A percentile compares a stretch with the other conserved stretches of the same genome.
These are phyloP conservation scores for Phytophthora pinifolia DNA, from an alignment of 352 stramenopile species.

Conservation along the genomic window DNA sequence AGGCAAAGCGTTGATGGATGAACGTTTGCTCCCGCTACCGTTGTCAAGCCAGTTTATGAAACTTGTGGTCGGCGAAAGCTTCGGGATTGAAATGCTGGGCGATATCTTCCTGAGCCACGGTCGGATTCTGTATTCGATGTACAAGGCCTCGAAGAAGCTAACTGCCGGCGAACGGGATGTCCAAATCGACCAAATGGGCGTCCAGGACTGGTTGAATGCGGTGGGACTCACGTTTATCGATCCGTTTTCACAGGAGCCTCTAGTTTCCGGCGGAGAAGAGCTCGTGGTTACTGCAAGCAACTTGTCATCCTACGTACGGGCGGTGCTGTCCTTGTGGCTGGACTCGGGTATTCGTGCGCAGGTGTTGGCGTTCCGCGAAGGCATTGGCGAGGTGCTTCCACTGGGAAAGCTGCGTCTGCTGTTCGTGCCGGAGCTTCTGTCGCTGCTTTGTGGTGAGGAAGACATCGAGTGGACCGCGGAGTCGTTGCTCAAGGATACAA, in stretches of 20 bases:
- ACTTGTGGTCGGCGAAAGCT: constrained; percentile 64
- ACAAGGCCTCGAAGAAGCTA: constrained; percentile 40
- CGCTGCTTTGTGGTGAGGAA: constrained; percentile 68
- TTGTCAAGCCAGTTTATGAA: constrained; percentile 78
- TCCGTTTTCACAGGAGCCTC: constrained; percentile 66
- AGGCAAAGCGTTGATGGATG: constrained; percentile 85
- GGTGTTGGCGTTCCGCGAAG: constrained; percentile 75
- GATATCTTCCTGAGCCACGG: constrained; percentile 68
- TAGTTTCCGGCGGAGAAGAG: constrained; percentile 44
- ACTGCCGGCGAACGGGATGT: constrained; percentile 29
- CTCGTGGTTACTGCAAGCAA: constrained; percentile 57
- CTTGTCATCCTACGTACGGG: constrained; percentile 52
- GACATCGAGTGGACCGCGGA: constrained; percentile 70
- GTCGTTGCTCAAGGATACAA: constrained; percentile 71
- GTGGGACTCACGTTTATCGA: constrained; percentile 79
- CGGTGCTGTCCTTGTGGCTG: constrained; percentile 67
- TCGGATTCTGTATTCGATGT: constrained; percentile 61
- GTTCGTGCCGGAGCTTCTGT: constrained; percentile 64
- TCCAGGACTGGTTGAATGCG: constrained; percentile 61
- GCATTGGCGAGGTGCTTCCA: constrained; percentile 71
- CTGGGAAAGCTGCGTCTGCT: constrained; percentile 71
- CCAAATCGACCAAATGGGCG: constrained; percentile 56
- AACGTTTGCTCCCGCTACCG: constrained; percentile 69
- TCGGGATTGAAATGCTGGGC: constrained; percentile 50
- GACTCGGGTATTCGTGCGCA: constrained; percentile 59